Conservation (phyloP, 148 eudicot genomes). For the Rhododendron simsii region DNA sequence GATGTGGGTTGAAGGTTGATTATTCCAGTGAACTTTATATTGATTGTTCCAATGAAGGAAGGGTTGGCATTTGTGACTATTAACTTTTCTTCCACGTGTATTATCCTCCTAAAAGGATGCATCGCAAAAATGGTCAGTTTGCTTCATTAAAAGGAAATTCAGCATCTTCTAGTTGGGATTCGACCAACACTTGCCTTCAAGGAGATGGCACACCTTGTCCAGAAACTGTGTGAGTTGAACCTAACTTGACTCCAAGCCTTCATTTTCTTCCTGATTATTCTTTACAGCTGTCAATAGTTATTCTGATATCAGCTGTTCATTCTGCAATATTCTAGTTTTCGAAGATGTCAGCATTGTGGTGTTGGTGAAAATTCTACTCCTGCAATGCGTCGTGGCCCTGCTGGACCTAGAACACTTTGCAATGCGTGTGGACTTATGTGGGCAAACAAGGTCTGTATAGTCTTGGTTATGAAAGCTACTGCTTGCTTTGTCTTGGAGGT, state of each 20-base stretch:
- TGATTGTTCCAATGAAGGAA: neutral
- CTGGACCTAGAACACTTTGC: constrained; percentile 60
- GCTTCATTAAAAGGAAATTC: constrained; percentile 41
- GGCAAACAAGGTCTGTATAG: constrained; percentile 55
- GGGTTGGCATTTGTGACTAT: neutral
- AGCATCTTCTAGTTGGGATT: constrained; percentile 24
- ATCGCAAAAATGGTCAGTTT: constrained; percentile 58
- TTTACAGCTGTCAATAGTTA: neutral
- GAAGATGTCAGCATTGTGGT: constrained; percentile 60
- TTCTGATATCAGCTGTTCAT: neutral
- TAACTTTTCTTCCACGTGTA: neutral
- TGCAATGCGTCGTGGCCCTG: constrained; percentile 67
- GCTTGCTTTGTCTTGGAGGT: neutral
- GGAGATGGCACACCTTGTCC: constrained; percentile 18
- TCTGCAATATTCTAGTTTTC: constrained; percentile 14
- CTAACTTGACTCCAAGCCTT: neutral
- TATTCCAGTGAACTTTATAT: neutral
- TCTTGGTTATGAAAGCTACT: neutral
- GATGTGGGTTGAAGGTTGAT: neutral
- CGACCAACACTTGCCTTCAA: constrained; percentile 18
- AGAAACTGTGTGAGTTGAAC: constrained; percentile 30
- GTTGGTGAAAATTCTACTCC: constrained; percentile 53
- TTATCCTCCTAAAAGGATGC: constrained; percentile 2
- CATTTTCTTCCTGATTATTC: neutral
- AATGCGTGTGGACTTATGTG: constrained; percentile 73